Conservation (phyloP, 768 basidiomycete species). For the Russula sp. region DNA sequence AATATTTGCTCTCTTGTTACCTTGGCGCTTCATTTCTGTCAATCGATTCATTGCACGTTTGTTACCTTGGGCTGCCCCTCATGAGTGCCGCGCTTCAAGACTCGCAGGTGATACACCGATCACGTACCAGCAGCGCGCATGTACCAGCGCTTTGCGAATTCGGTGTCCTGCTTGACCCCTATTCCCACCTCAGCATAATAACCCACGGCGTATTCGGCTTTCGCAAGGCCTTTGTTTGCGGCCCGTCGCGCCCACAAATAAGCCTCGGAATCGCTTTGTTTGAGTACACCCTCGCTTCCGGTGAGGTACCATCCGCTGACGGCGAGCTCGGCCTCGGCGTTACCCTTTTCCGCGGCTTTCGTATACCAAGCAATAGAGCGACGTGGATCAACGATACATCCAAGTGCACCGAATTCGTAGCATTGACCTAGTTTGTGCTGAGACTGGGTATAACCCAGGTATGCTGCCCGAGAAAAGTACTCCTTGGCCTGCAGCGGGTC, state of each 20-base stretch:
- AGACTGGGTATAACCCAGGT: conserved; percentile 87
- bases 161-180: conserved; percentile 92
- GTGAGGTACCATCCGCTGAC: conserved; percentile 98
- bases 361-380: conserved; percentile 99
- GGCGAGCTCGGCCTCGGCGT: conserved; percentile 91
- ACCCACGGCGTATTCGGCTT: conserved; percentile 98
- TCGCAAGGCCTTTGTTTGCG: conserved; percentile 92
- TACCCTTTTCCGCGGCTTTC: conserved; percentile 94
- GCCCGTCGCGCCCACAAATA: conserved; percentile 96
- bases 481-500: conserved; percentile 81
- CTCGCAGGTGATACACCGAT: conserved; percentile 1
- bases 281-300: conserved; percentile 89
- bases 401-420: conserved; percentile 86
- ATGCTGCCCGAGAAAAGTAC: conserved; percentile 84
- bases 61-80: conserved; percentile 81
- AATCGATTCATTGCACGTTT: conserved; percentile 94
- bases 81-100: neutral
- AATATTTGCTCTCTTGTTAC: conserved; percentile 69
- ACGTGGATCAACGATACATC: conserved; percentile 88
- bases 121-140: conserved; percentile 91
- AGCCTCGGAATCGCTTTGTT: conserved; percentile 98
- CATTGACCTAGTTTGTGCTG: conserved; percentile 96
- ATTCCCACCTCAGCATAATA: conserved; percentile 98
- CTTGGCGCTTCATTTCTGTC: conserved; percentile 91
- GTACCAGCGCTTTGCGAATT: conserved; percentile 97